Conservation (phyloP, 2,329 filamentous ascomycete species). For the Dendryphion nanum region DNA sequence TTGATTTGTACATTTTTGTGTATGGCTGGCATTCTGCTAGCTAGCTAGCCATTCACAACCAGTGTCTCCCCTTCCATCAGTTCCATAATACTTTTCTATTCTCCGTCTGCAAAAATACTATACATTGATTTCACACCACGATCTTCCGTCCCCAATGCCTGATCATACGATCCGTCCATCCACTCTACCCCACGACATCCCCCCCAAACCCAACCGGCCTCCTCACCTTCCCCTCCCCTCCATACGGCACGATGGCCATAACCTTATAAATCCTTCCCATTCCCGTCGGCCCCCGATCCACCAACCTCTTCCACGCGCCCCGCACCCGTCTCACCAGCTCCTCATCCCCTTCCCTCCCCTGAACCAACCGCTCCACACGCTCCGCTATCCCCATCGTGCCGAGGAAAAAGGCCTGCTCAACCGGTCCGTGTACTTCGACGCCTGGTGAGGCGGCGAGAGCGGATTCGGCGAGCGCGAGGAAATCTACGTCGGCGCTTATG, state of each 20-base stretch:
- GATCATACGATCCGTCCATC: too few relatives aligned
- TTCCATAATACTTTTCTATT: too few relatives aligned
- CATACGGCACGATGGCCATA: slow-evolving; percentile 76
- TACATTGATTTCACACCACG: too few relatives aligned
- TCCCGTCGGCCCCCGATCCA: slow-evolving; percentile 77
- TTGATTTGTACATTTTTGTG: too few relatives aligned
- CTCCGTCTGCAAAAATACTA: too few relatives aligned
- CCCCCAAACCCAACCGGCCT: slow-evolving; percentile 92
- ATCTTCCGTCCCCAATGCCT: too few relatives aligned
- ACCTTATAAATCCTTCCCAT: slow-evolving; percentile 97
- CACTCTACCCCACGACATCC: slow-evolving; percentile 36
- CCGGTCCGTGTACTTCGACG: slow-evolving; percentile 89
- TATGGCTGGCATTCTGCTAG: too few relatives aligned
- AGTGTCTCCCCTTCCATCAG: too few relatives aligned
- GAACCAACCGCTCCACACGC: slow-evolving; percentile 28
- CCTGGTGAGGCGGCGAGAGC: slow-evolving; percentile 72
- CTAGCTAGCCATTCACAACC: too few relatives aligned
- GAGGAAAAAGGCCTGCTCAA: slow-evolving; percentile 81
- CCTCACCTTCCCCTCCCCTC: slow-evolving; percentile 56
- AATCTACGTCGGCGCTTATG: slow-evolving; percentile 91
- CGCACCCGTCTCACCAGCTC: slow-evolving; percentile 56
- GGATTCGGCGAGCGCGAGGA: slow-evolving; percentile 78
- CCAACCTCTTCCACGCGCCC: slow-evolving; percentile 73
- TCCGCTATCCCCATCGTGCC: slow-evolving; percentile 73
- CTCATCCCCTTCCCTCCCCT: slow-evolving; percentile 15